Conservation (phyloP, 345 rosid species). For the Capsella bursapastoris region DNA sequence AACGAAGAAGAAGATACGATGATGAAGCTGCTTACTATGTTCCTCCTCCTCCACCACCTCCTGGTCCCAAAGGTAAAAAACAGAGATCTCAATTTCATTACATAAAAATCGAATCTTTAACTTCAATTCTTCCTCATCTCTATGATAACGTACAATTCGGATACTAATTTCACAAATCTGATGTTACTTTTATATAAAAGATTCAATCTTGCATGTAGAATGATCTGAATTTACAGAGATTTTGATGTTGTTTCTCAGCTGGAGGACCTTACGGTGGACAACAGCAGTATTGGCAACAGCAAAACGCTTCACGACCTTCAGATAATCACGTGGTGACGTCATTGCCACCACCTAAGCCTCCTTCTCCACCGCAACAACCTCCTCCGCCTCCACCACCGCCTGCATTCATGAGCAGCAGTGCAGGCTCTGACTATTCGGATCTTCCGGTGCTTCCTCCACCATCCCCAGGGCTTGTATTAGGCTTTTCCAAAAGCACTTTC, state of each 20-base stretch:
- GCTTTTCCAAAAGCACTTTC: slow-evolving; percentile 72
- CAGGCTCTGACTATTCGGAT: slow-evolving; percentile 67
- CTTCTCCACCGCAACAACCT: slow-evolving; percentile 46
- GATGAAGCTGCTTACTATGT: slow-evolving; percentile 53
- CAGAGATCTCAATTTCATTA: neutral
- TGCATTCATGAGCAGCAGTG: slow-evolving; percentile 61
- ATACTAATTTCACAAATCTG: neutral
- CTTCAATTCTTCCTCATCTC: neutral
- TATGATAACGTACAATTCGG: no score
- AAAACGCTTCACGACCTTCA: slow-evolving; percentile 57
- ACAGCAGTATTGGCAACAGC: slow-evolving; percentile 76
- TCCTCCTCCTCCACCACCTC: slow-evolving; percentile 66
- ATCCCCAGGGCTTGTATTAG: slow-evolving; percentile 60
- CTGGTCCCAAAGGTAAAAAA: slow-evolving; percentile 34
- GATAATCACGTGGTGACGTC: slow-evolving; percentile 45
- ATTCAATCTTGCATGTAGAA: neutral
- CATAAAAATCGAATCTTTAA: slow-evolving; percentile 5
- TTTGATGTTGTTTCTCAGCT: slow-evolving; percentile 44
- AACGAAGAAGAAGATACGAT: slow-evolving; percentile 54
- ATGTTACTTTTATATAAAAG: neutral
- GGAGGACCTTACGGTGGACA: slow-evolving; percentile 60
- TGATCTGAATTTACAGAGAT: slow-evolving; percentile 2
- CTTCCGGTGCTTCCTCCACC: slow-evolving; percentile 61
- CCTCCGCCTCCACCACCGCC: slow-evolving; percentile 54
- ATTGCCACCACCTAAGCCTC: slow-evolving; percentile 47